Base-by-base conservation (phyloP, 495 filamentous ascomycete species). In the Aspergillus sclerotiicarbonarius region DNA sequence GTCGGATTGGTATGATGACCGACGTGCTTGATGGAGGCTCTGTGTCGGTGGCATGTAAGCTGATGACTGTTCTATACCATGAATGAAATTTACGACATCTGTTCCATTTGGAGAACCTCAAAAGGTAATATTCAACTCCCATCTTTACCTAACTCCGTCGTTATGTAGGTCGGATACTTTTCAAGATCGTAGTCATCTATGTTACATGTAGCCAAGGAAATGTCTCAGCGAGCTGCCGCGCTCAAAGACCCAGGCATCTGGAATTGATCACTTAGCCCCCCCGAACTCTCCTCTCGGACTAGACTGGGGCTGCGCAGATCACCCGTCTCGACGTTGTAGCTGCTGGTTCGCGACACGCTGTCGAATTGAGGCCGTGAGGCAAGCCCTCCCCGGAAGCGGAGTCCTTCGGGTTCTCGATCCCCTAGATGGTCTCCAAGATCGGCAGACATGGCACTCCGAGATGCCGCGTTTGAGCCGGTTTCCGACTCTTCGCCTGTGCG, bases 401-500 rank as follows among this genome's bases (percentile, higher is more conserved):
- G 58, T 1, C 72, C 72, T 53, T 75, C 73, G 5, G 67, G 55
- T 25, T 71, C 71, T 21, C 62, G 59, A 16, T 51, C 67, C 0
- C 61, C 66, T 39, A 67, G 61, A 15, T 67, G 58, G 2, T 56
- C 63, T 20, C 66, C 59, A 18, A 64, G 58, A 21, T 75, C 68
- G 3, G 63, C 62, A 1, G 71, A 72, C 41, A 69, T 68, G 15
- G 70, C 65, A 45, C 72, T 68, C 9, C 72, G 69, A 15, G 74
- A 69, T 15, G 74, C 70, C 1, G 69, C 68, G 4, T 74, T 72
- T 0, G 76, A 74, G 16, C 70, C 74, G 9, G 72, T 71, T 29
- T 78, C 75, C 0, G 71, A 74, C 45, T 80, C 77, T 21, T 78
- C 77, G 39, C 75, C 74, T 0, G 73, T 69, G 31, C 77, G 60